A percentile compares a stretch with the other conserved stretches of the same genome.
Evolutionary conservation across 2,329 filamentous ascomycete genomes (phyloP).

Genomic region (Calonectria ilicicola): DNA sequence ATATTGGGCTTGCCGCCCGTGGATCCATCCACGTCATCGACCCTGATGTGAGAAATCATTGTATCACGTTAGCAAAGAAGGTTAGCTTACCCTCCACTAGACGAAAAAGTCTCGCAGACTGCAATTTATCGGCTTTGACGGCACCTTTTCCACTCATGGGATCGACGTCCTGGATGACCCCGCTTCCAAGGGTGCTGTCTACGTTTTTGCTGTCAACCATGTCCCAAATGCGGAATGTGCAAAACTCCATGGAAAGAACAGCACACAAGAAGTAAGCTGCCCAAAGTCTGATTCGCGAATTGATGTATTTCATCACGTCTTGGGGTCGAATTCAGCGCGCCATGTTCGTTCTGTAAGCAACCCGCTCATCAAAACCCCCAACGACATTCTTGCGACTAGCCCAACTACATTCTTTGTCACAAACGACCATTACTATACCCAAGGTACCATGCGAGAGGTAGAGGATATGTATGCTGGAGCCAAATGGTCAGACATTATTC

Average conservation of each 20-base stretch:
- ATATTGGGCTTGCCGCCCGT: constrained; percentile 47
- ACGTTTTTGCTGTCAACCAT: constrained; percentile 73
- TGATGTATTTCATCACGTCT: constrained; percentile 67
- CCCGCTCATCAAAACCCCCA: constrained; percentile 67
- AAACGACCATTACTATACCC: constrained; percentile 68
- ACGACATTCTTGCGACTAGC: constrained; percentile 65
- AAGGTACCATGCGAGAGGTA: constrained; percentile 58
- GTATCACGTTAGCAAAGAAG: too few relatives aligned
- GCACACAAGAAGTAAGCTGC: constrained; percentile 35
- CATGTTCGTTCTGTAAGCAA: constrained; percentile 67
- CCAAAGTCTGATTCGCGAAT: constrained; percentile 63
- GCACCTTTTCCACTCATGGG: constrained; percentile 69
- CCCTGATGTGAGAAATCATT: constrained; percentile 55
- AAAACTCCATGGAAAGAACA: background rate
- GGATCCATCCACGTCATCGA: constrained; percentile 66
- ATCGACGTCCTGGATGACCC: constrained; percentile 69
- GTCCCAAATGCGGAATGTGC: constrained; percentile 59
- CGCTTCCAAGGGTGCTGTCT: constrained; percentile 56
- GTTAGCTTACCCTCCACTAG: background rate
- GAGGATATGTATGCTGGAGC: constrained; percentile 58
- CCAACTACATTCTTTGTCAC: constrained; percentile 67
- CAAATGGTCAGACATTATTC: constrained; percentile 63
- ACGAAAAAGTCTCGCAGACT: constrained; percentile 44
- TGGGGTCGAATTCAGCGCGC: constrained; percentile 53
- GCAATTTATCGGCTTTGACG: constrained; percentile 61